A percentile compares a stretch with the other conserved stretches of the same genome.
phyloP scores from a whole-genome alignment of 2,329 filamentous ascomycete species.

The Diaporthe citri region DNA sequence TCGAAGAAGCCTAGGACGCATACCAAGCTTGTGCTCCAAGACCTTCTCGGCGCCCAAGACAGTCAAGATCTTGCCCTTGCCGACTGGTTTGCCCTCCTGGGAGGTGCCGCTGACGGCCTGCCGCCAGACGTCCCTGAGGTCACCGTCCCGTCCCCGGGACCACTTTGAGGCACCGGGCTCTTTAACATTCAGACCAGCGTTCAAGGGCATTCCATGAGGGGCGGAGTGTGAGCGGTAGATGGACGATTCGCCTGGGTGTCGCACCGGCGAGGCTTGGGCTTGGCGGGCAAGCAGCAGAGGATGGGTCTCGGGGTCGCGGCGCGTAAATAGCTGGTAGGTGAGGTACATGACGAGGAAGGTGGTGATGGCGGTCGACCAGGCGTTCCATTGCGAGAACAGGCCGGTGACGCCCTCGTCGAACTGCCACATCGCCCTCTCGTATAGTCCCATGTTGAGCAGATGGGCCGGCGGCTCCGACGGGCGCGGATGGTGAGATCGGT shows the following conservation, averaged over 20 bases:
- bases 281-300: slow-evolving; percentile 91
- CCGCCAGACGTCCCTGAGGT: slow-evolving; percentile 92
- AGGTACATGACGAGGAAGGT: slow-evolving; percentile 76
- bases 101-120: slow-evolving; percentile 74
- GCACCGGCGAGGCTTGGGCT: slow-evolving; percentile 80
- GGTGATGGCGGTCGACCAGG: slow-evolving; percentile 80
- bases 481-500: slow-evolving; percentile 1
- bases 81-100: slow-evolving; percentile 71
- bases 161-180: slow-evolving; percentile 85
- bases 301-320: slow-evolving; percentile 88
- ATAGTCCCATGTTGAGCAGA: slow-evolving; percentile 43
- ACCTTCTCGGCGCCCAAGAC: slow-evolving; percentile 82
- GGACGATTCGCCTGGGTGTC: slow-evolving; percentile 87
- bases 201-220: slow-evolving; percentile 86
- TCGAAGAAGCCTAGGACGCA: slow-evolving; percentile 34
- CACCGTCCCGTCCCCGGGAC: slow-evolving; percentile 85
- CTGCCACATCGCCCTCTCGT: slow-evolving; percentile 71
- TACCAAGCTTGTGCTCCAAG: slow-evolving; percentile 77
- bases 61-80: slow-evolving; percentile 80
- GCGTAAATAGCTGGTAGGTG: slow-evolving; percentile 77
- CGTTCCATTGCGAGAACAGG: slow-evolving; percentile 84
- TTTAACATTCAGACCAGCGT: slow-evolving; percentile 84
- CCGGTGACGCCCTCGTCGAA: slow-evolving; percentile 79
- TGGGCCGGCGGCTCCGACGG: slow-evolving; percentile 26
- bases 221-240: slow-evolving; percentile 86